phyloP scores from a whole-genome alignment of 768 basidiomycete genomes.

The Phylloporus sp. region DNA sequence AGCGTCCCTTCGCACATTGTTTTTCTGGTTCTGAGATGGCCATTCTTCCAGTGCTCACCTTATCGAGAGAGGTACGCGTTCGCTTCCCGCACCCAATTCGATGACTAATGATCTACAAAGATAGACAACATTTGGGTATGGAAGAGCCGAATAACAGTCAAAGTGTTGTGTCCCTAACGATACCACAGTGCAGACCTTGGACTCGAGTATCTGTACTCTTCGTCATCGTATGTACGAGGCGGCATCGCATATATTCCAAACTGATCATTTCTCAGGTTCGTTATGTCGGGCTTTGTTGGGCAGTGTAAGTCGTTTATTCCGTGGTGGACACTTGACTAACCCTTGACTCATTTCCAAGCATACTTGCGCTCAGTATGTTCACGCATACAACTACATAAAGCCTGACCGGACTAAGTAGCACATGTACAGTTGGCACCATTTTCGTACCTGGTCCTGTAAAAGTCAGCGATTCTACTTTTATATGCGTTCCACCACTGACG shows the following conservation, averaged over 20 bases:
- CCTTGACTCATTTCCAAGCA: background rate
- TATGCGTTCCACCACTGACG: background rate
- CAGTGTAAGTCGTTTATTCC: background rate
- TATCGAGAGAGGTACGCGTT: conserved; percentile 9
- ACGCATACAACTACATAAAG: background rate
- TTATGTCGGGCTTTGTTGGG: conserved; percentile 7
- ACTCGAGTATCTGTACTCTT: conserved; percentile 5
- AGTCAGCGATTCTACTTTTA: background rate
- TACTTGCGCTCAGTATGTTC: conserved; percentile 2
- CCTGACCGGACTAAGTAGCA: background rate
- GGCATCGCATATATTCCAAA: background rate
- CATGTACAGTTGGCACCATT: background rate
- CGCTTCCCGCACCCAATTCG: background rate
- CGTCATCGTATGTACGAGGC: conserved; percentile 1
- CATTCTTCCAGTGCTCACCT: conserved; percentile 9
- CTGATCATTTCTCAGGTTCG: conserved; percentile 1
- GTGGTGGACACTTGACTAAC: background rate
- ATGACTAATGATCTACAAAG: background rate
- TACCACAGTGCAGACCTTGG: conserved; percentile 1
- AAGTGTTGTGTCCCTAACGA: background rate
- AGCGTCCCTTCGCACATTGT: background rate
- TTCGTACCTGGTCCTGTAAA: conserved; percentile 2
- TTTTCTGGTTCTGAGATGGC: background rate
- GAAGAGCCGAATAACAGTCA: background rate
- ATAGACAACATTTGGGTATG: conserved; percentile 13